Evolutionary conservation across 345 rosid genomes (phyloP).

Genomic region (Ailanthus altissimus): DNA sequence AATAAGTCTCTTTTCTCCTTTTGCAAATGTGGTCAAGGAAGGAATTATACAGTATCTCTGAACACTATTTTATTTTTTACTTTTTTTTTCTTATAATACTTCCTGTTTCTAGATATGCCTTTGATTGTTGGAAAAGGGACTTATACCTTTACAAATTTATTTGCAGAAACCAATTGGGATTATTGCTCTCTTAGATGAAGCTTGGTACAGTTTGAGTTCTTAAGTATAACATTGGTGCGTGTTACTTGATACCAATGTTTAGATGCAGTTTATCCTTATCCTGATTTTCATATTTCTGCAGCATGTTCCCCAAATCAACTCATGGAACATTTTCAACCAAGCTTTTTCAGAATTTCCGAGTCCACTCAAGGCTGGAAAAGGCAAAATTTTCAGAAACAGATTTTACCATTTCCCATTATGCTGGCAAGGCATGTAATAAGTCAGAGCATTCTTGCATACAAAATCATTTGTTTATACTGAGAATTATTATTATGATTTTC

Average conservation of each 20-base stretch:
- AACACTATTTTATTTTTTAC: background rate
- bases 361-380: conserved; percentile 78
- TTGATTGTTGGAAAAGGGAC: conserved; percentile 14
- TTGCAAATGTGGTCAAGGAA: background rate
- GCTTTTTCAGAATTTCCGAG: conserved; percentile 72
- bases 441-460: conserved; percentile 21
- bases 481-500: conserved; percentile 15
- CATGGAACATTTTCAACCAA: conserved; percentile 82
- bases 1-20: background rate
- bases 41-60: background rate
- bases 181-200: conserved; percentile 95
- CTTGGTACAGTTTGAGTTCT: conserved; percentile 72
- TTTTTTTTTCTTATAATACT: too few relatives aligned
- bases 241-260: conserved; percentile 26
- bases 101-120: conserved; percentile 22
- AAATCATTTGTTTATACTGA: background rate
- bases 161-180: conserved; percentile 99
- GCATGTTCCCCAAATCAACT: conserved; percentile 98
- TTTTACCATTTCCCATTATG: conserved; percentile 88
- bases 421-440: conserved; percentile 84
- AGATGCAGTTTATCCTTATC: conserved; percentile 46
- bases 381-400: conserved; percentile 94
- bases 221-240: conserved; percentile 47
- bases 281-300: conserved; percentile 56
- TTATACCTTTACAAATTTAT: conserved; percentile 23